Conservation (phyloP, 371 early-diverging fungal species). For the Lichtheimia ornata region DNA sequence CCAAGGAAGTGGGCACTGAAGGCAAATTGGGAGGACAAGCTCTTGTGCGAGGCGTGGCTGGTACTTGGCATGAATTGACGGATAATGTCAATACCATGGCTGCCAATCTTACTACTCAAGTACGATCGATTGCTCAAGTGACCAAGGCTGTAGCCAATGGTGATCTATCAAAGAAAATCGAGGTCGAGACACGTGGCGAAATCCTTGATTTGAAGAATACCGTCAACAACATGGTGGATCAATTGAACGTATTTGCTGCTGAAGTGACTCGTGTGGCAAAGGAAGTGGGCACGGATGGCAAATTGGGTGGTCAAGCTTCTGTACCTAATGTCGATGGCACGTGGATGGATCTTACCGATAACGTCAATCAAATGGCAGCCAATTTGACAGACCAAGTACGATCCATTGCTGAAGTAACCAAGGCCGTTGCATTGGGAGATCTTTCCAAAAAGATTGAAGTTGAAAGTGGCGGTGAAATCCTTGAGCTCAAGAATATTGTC, state of each 20-base stretch:
- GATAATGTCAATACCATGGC: constrained; percentile 50
- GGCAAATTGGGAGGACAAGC: constrained; percentile 54
- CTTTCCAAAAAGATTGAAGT: constrained; percentile 38
- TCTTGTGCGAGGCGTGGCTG: constrained; percentile 35
- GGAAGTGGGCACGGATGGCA: constrained; percentile 1
- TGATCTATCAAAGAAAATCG: constrained; percentile 58
- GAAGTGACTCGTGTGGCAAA: constrained; percentile 1
- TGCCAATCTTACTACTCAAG: constrained; percentile 8
- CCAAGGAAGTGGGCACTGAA: constrained; percentile 39
- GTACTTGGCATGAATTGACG: constrained; percentile 45
- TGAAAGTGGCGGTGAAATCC: constrained; percentile 52
- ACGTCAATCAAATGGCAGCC: not conserved
- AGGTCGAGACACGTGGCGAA: constrained; percentile 62
- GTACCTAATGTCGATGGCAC: not conserved
- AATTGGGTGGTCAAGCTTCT: not conserved
- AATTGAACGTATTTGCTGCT: constrained; percentile 31
- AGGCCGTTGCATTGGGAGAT: constrained; percentile 58
- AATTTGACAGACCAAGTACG: constrained; percentile 27
- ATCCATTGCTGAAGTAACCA: constrained; percentile 18
- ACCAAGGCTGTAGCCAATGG: constrained; percentile 54
- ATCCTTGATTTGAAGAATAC: constrained; percentile 65
- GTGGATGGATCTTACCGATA: not conserved
- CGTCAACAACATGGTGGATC: constrained; percentile 66
- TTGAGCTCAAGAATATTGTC: constrained; percentile 18
- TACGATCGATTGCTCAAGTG: constrained; percentile 53